Base-by-base conservation (phyloP, 208 protist genomes). In the Trypanosoma mega region DNA sequence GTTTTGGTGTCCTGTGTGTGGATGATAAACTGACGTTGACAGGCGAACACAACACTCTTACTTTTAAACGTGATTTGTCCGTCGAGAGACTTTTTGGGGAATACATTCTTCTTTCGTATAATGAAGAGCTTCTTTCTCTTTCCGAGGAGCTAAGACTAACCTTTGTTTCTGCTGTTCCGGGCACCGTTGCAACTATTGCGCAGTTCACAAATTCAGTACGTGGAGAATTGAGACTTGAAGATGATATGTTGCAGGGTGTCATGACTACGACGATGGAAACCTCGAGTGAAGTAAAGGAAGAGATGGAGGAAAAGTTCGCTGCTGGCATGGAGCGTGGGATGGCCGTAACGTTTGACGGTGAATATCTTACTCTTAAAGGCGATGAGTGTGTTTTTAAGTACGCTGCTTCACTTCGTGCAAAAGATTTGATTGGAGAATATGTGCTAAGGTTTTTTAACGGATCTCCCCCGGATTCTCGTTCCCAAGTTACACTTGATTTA, bases 391-490 rank as follows among this genome's bases (percentile, higher is more conserved):
- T 60, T 4, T 74, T 57, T 20, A 39, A 82, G 9, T 82, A 90
- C 56, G 67, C 68, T 57, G 73, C 72, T 29, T 66, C 78, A 45
- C 54, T 83, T 21, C 59, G 63, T 26, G 65, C 59, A 29, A 62
- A 43, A 1, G 66, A 80, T n/a, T 54, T 91, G 29, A 44, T 62
- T 2, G 75, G 80, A 9, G 78, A 87, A 52, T 91, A 82, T 60
- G 18, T 90, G 8, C 69, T 90, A 27, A 80, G 80, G 63, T 62
- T 57, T 27, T 79, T 77, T 59, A 82, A 87, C 46, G 80, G 74
- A 29, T 14, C 44, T 7, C 11, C 50, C 36, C 61, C 79, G 8
- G 33, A 54, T 16, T 68, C 68, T n/a, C 54, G 58, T 24, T 56
- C 75, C 9, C 83, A 87, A 61, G 54, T 76, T 9, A 70, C 53